Evolutionary conservation across 306 rosid species (phyloP), one percentile per base, ranked within the genome.

Genomic region (Glycine soja): DNA sequence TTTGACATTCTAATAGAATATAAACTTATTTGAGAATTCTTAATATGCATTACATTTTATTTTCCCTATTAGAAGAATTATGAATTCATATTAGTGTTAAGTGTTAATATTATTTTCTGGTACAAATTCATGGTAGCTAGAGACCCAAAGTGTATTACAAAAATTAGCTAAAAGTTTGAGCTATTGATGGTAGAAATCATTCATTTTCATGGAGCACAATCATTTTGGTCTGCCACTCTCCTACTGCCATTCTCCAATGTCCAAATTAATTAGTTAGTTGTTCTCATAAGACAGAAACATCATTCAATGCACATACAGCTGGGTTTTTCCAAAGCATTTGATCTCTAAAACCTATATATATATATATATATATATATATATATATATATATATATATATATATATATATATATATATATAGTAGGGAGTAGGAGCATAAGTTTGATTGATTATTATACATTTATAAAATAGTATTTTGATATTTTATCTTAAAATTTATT

Each of bases 211-310:
- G 15, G 59, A 63, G 64, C 71, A 74, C 61, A 85, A 85, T 85
- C 71, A 81, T 81, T 78, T 62, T 82, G 83, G 88, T 82, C 88
- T 78, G 86, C 86, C 88, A 85, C 64, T 77, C 75, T 81, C 75
- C 9, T 63, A 30, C 66, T 34, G 40, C 78, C 63, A 54, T 68
- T 43, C 61, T 72, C 69, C 69, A 85, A 53, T 64, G 72, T 15
- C 7, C 52, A 30, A 72, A 77, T 80, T 70, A 66, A 81, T 19
- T 71, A 63, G 76, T 52, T 15, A 42, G 14, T 30, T 53, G 51
- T 58, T 83, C 36, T 52, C 2, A 5, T 3, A 64, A 73, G 61
- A 54, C 40, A 19, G 1, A 0, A 45, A 13, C 81, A 51, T 24
- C 45, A 34, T 58, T 67, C 62, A 62, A 48, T 48, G 48, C 30